Conservation (phyloP, 495 filamentous ascomycete species). For the Immersiella caudata region DNA sequence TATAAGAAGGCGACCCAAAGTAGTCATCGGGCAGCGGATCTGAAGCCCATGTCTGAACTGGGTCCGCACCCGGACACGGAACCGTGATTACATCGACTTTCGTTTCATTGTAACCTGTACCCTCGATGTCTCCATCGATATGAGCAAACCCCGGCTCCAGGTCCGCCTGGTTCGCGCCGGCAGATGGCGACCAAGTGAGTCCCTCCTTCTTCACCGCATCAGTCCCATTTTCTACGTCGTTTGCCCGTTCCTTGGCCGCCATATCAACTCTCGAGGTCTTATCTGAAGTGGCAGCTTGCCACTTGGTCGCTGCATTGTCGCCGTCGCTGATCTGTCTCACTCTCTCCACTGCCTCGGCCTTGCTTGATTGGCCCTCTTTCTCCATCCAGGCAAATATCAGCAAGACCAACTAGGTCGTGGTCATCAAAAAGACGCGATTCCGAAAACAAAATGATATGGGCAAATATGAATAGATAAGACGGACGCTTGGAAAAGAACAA, state of each 20-base stretch:
- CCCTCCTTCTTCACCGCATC: background rate
- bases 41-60: constrained; percentile 47
- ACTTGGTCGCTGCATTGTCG: background rate
- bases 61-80: constrained; percentile 50
- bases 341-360: constrained; percentile 5
- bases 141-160: constrained; percentile 42
- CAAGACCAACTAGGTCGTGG: background rate
- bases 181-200: background rate
- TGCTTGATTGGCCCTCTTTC: background rate
- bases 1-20: constrained; percentile 29
- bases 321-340: background rate
- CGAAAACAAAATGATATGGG: background rate
- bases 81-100: constrained; percentile 52
- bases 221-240: background rate
- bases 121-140: constrained; percentile 46
- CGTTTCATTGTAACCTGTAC: constrained; percentile 48
- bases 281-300: background rate
- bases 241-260: background rate
- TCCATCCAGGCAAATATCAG: background rate
- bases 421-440: background rate
- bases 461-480: background rate
- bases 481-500: background rate
- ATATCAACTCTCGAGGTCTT: constrained; percentile 1
- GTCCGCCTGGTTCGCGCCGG: constrained; percentile 8
- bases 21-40: constrained; percentile 41